Evolutionary conservation across 176 grass and related monocot genomes (phyloP).

Genomic region (Olyra latifolia): DNA sequence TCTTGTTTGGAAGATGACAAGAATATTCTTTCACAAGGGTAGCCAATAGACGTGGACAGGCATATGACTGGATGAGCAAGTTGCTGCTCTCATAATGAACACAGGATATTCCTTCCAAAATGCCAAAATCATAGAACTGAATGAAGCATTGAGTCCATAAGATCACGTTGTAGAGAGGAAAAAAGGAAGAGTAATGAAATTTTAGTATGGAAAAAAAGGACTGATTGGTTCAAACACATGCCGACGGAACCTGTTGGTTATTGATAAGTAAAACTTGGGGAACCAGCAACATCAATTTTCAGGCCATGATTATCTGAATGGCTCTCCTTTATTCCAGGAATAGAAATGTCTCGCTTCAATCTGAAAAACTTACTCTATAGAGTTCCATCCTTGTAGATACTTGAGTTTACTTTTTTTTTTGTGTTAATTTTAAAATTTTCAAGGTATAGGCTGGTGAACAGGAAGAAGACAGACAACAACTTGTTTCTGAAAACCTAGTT

Average conservation of each 20-base stretch:
- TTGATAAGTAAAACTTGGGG: neutral
- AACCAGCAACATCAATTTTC: neutral
- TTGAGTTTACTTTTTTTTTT: neutral
- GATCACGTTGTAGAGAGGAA: neutral
- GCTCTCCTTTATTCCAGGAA: neutral
- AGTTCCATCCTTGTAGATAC: neutral
- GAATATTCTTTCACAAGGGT: conserved; percentile 40
- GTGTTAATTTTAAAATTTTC: neutral
- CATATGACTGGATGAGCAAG: conserved; percentile 10
- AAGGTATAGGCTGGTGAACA: neutral
- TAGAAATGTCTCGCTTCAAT: neutral
- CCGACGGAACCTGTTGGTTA: neutral
- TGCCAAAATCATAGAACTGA: neutral
- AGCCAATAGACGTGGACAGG: neutral
- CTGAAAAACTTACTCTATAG: neutral
- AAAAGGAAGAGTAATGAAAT: neutral
- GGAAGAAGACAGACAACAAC: neutral
- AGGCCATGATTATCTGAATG: neutral
- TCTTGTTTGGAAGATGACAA: conserved; percentile 33
- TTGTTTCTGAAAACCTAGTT: neutral
- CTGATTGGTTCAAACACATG: conserved; percentile 7
- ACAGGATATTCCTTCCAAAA: conserved; percentile 43
- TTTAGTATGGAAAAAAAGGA: conserved; percentile 23
- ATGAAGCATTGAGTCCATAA: conserved; percentile 11
- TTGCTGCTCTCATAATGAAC: conserved; percentile 24